Percentiles rank a stretch among this genome's conserved stretches.
Evolutionary conservation across 495 filamentous ascomycete species (phyloP).

Genomic region (Parathielavia hyrcaniae): DNA sequence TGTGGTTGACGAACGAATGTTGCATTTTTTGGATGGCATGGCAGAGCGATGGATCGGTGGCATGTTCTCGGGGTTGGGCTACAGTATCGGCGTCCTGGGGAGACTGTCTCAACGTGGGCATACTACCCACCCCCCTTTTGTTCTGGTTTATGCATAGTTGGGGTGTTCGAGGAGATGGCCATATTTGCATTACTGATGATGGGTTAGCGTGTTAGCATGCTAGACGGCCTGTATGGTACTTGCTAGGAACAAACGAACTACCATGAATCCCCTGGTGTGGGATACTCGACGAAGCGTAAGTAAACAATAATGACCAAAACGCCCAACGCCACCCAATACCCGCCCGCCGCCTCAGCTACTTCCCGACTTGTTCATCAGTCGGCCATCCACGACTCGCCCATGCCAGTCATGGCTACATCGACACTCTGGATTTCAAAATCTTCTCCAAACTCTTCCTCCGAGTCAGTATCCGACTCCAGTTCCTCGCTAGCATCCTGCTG

Average conservation of each 20-base stretch:
- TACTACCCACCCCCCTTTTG: neutral
- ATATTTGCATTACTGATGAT: neutral
- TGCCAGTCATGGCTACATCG: conserved; percentile 2
- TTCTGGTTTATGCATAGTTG: neutral
- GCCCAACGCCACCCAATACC: neutral
- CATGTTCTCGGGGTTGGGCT: neutral
- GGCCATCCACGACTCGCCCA: conserved; percentile 1
- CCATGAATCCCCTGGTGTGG: neutral
- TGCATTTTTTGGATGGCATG: neutral
- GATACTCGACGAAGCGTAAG: neutral
- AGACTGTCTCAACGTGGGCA: neutral
- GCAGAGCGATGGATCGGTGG: conserved; percentile 2
- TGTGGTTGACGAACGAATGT: neutral
- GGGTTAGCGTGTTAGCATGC: neutral
- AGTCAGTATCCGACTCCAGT: neutral
- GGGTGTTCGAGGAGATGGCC: neutral
- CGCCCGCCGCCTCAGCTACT: neutral
- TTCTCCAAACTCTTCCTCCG: neutral
- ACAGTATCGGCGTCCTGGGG: neutral
- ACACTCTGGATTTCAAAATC: neutral
- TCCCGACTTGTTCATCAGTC: neutral
- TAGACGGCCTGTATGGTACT: neutral
- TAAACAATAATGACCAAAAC: neutral
- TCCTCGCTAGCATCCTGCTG: neutral
- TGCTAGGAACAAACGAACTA: neutral